Conservation (phyloP, 2,329 filamentous ascomycete genomes). For the Lasiodiplodia citricola region DNA sequence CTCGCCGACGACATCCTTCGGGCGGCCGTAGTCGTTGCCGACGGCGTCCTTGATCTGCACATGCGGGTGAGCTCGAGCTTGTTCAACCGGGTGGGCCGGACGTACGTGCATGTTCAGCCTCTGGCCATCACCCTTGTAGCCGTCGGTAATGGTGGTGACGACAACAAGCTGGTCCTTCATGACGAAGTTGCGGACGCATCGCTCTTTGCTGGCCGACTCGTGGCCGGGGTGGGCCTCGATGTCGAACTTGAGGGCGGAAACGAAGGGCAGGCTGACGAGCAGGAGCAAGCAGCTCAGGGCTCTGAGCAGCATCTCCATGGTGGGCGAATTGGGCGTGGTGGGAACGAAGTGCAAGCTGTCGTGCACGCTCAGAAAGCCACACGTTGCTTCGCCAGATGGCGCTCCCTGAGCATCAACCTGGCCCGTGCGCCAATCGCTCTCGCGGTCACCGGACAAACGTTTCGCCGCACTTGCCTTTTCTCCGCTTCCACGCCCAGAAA, state of each 20-base stretch:
- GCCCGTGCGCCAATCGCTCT: neutral
- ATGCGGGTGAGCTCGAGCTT: constrained; percentile 10
- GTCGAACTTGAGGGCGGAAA: constrained; percentile 88
- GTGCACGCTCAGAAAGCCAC: constrained; percentile 14
- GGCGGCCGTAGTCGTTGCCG: constrained; percentile 92
- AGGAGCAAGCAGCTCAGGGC: constrained; percentile 45
- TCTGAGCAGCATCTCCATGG: constrained; percentile 44
- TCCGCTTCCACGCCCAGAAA: neutral
- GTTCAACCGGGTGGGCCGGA: constrained; percentile 31
- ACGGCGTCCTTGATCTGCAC: constrained; percentile 88
- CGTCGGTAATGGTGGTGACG: constrained; percentile 86
- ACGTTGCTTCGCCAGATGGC: constrained; percentile 7
- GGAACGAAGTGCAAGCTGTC: neutral
- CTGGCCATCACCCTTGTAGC: constrained; percentile 90
- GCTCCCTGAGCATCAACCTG: constrained; percentile 6
- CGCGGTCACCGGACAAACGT: neutral
- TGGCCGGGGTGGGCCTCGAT: constrained; percentile 71
- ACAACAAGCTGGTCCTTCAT: constrained; percentile 90
- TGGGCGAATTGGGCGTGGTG: constrained; percentile 14
- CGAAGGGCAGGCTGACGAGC: constrained; percentile 47
- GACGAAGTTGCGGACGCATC: constrained; percentile 97
- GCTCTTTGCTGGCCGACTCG: constrained; percentile 70
- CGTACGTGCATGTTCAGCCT: constrained; percentile 90
- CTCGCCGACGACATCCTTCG: constrained; percentile 90
- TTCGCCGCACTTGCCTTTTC: neutral